These are phyloP conservation scores for Cordyceps fumosorosea DNA, from an alignment of 2,329 filamentous ascomycete species.

Conservation along the genomic window DNA sequence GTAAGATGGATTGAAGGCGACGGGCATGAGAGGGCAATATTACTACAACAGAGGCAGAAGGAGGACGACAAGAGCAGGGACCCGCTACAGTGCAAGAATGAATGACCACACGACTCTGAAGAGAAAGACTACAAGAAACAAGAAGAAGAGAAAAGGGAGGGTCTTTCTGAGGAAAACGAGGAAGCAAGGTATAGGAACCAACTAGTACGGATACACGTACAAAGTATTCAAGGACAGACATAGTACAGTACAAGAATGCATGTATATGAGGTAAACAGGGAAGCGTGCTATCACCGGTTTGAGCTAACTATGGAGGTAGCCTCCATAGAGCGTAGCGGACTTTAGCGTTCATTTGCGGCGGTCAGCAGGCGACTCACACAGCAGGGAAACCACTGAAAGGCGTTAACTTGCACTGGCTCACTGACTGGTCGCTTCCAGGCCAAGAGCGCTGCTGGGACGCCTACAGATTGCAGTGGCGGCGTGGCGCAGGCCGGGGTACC, in stretches of 20 bases:
- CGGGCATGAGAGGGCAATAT: neutral
- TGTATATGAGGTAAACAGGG: neutral
- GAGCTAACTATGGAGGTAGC: neutral
- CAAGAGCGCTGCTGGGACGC: too few species aligned
- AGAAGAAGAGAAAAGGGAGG: neutral
- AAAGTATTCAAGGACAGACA: too few species aligned
- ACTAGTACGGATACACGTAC: neutral
- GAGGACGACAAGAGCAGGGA: neutral
- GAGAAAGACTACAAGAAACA: neutral
- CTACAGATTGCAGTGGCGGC: too few species aligned
- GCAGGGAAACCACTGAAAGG: neutral
- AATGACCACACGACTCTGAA: neutral
- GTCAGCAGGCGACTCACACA: neutral
- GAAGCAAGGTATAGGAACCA: neutral
- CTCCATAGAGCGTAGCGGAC: neutral
- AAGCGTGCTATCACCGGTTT: neutral
- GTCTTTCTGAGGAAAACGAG: neutral
- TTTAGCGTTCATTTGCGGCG: neutral
- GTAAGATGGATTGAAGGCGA: neutral
- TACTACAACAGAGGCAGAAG: neutral
- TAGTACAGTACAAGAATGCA: too few species aligned
- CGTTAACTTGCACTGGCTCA: too few species aligned
- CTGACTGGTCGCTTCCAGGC: too few species aligned
- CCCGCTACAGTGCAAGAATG: neutral
- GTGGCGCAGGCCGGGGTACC: too few species aligned